A percentile compares a stretch with the other conserved stretches of the same genome.
phyloP scores from a whole-genome alignment of 139 green algal species.

The Haematococcus lacustris region DNA sequence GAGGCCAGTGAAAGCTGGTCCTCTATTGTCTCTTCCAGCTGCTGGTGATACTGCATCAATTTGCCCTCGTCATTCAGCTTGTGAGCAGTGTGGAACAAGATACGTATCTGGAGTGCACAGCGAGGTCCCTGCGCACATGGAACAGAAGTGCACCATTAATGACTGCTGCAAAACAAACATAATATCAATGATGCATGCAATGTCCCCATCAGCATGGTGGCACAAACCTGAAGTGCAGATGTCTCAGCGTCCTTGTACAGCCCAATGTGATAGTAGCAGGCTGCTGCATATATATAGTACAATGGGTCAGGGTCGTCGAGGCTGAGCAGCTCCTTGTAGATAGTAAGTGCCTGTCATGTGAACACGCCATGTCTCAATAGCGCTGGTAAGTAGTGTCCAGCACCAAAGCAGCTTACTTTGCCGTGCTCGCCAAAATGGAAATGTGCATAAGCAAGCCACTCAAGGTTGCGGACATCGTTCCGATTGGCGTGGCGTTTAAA shows the following conservation, averaged over 20 bases:
- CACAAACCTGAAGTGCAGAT: conserved; percentile 29
- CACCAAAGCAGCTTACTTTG: conserved; percentile 42
- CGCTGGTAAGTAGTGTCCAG: not conserved
- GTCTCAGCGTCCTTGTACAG: conserved; percentile 57
- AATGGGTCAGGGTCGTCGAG: conserved; percentile 55
- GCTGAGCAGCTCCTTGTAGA: conserved; percentile 61
- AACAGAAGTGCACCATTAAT: too few relatives aligned
- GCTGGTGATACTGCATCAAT: conserved; percentile 62
- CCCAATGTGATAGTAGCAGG: conserved; percentile 73
- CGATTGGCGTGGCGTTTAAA: conserved; percentile 45
- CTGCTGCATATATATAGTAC: conserved; percentile 55
- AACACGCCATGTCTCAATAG: not conserved
- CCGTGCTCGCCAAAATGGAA: conserved; percentile 75
- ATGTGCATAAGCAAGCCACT: conserved; percentile 73
- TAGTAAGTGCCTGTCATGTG: conserved; percentile 37
- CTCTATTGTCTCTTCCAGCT: conserved; percentile 61
- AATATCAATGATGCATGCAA: too few relatives aligned
- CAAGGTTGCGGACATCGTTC: conserved; percentile 41
- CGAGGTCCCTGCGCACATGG: conserved; percentile 56
- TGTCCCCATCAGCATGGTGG: too few relatives aligned
- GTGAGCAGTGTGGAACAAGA: conserved; percentile 73
- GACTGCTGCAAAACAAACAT: too few relatives aligned
- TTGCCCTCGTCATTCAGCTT: conserved; percentile 57
- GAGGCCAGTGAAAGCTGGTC: conserved; percentile 72
- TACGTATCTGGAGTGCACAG: conserved; percentile 49